Evolutionary conservation across 441 rosid species (phyloP), one percentile per base, ranked within the genome.

Genomic region (Raphanus hybrid): DNA sequence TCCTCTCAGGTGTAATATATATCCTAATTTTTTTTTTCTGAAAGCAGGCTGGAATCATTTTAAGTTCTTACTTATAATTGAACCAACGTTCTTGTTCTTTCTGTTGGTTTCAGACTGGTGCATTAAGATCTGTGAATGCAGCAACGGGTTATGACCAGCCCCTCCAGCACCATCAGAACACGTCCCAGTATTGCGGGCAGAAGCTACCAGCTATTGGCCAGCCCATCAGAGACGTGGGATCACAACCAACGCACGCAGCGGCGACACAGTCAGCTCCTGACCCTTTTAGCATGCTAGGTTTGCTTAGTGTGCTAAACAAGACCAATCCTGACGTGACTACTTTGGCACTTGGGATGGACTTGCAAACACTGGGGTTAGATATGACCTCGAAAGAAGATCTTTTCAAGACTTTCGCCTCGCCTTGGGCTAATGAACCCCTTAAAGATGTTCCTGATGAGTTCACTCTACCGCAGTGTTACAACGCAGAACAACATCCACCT

Each of bases 91-190:
- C 18, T 61, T 64, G 54, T 23, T 39, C 43, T 70, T 39, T 70
- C 61, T 70, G 0, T 54, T 62, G 67, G 50, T 78, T 82, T 84
- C 87, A 91, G 93, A 81, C 87, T 58, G 88, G 92, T 71, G 99
- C 93, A 64, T 71, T 91, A 79, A 96, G 97, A 85, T 89, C 97
- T 67, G 68, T 92, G 79, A 93, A 87, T 82, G 89, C 97, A 8
- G 84, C 92, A 74, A 92, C 8, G 60, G 61, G 61, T 18, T 55
- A 55, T 55, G 95, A 92, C 76, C 97, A 88, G 72, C 61, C 61
- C 27, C 61, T 55, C 12, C 27, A 8, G 82, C 96, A 91, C 69
- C 27, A 55, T 18, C 61, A 3, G 12, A 55, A 55, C 61, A 18
- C 61, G 12, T 55, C 61, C 27, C 61, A 55, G 27, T 8, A 8